phyloP scores from a whole-genome alignment of 768 basidiomycete genomes.

The Omphalotus guepiniiformis region DNA sequence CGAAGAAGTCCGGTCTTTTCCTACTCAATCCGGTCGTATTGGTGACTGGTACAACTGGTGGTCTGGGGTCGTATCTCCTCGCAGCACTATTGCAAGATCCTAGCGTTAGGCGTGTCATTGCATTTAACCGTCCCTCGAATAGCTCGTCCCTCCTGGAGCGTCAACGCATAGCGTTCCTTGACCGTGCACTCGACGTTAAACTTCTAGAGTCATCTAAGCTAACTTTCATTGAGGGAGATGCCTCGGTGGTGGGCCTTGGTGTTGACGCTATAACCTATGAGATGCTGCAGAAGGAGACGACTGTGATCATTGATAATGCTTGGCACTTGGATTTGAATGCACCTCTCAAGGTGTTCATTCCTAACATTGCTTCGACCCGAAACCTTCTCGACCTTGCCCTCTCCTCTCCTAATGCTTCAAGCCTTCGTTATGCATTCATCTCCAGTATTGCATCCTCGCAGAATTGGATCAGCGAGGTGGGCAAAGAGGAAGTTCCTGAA shows the following conservation, averaged over 20 bases:
- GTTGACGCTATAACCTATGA: background rate
- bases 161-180: constrained; percentile 17
- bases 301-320: constrained; percentile 27
- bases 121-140: constrained; percentile 9
- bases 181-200: constrained; percentile 11
- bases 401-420: constrained; percentile 3
- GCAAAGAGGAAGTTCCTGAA: constrained; percentile 23
- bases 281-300: constrained; percentile 13
- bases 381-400: constrained; percentile 31
- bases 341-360: constrained; percentile 34
- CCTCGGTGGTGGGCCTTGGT: constrained; percentile 6
- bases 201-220: constrained; percentile 9
- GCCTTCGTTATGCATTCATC: constrained; percentile 24
- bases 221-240: constrained; percentile 19
- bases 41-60: background rate
- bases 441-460: constrained; percentile 24
- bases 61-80: background rate
- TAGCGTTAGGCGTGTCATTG: background rate
- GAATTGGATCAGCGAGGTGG: constrained; percentile 18
- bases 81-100: background rate
- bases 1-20: no score
- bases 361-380: constrained; percentile 32
- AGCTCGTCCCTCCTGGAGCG: constrained; percentile 10
- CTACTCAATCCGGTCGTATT: background rate
- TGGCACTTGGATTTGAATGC: constrained; percentile 44